Evolutionary conservation across 768 basidiomycete genomes (phyloP).

Genomic region (Leccinum subgranulosum): DNA sequence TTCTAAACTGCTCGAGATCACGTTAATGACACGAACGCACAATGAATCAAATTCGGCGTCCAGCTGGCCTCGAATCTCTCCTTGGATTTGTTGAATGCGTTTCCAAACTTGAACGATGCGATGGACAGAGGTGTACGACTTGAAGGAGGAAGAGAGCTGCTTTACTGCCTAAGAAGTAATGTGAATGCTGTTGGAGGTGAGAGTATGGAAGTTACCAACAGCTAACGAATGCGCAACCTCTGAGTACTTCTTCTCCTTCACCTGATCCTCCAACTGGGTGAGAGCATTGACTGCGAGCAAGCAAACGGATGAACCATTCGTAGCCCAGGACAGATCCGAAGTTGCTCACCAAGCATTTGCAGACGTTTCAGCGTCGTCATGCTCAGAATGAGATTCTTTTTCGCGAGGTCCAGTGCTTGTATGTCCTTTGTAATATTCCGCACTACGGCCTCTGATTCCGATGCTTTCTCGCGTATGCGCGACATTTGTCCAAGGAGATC

Average conservation of each 20-base stretch:
- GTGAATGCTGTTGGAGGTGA: slow-evolving; percentile 5
- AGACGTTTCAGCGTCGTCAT: slow-evolving; percentile 89
- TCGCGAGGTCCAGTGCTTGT: slow-evolving; percentile 88
- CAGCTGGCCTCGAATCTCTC: slow-evolving; percentile 73
- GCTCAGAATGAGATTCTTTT: slow-evolving; percentile 85
- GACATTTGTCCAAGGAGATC: slow-evolving; percentile 95
- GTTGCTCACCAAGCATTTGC: slow-evolving; percentile 83
- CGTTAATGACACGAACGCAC: slow-evolving; percentile 45
- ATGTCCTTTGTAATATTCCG: slow-evolving; percentile 96
- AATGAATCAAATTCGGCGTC: slow-evolving; percentile 91
- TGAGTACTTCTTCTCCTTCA: slow-evolving; percentile 73
- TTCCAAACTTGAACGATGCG: slow-evolving; percentile 76
- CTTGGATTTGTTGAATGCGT: slow-evolving; percentile 78
- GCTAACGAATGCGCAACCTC: slow-evolving; percentile 83
- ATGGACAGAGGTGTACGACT: slow-evolving; percentile 71
- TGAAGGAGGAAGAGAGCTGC: slow-evolving; percentile 79
- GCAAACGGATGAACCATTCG: neutral
- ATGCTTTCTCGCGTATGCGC: slow-evolving; percentile 92
- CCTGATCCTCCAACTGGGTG: slow-evolving; percentile 73
- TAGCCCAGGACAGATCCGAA: neutral
- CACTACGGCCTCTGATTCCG: slow-evolving; percentile 95
- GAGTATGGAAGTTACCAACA: slow-evolving; percentile 42
- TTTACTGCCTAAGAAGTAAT: slow-evolving; percentile 67
- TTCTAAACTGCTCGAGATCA: neutral
- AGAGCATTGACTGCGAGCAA: slow-evolving; percentile 67